Evolutionary conservation across 176 grass and related monocot species (phyloP), one percentile per base, ranked within the genome.

Genomic region (sorghum (Sorghum bicolor)): DNA sequence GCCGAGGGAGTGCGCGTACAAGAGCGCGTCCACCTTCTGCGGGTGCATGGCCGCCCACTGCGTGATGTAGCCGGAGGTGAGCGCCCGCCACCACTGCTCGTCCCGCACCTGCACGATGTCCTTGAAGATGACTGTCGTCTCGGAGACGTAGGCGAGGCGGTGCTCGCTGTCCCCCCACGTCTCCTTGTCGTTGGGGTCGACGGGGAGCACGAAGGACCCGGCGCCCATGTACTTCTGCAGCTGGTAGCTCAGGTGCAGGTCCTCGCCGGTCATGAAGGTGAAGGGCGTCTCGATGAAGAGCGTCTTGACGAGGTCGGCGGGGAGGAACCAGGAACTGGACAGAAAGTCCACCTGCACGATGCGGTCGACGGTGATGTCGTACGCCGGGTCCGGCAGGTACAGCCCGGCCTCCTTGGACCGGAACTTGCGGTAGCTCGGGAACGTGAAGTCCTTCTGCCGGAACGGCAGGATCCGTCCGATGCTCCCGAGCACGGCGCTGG

Each of bases 91-190:
- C 96, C 96, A 99, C 86, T 99, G 96, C 45, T 96, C 93, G 69
- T 99, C 96, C 3, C 96, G 82, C 76, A 96, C 93, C 76, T 87
- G 89, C 63, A 99, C 93, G 45, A 99, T 86, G 76, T 99, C 93
- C 87, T 96, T 96, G 87, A 96, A 99, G 82, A 99, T 96, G 34
- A 96, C 93, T 0, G 96, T 99, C 20, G 96, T 99, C 89, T 96
- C 93, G 0, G 96, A 80, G 1, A 99, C 91, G 62, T 99, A 90
- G 12, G 96, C 96, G 0, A 99, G 96, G 15, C 96, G 87, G 82
- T 99, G 96, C 87, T 99, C 93, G 55, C 91, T 96, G 87, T 99
- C 96, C 0, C 93, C 93, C 96, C 93, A 99, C n/a, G 96, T 99
- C 80, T 93, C 96, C 77, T 84, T 99, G 85, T 99, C 91, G 26